Evolutionary conservation across 306 rosid species (phyloP).

Genomic region (Malus sieversii): DNA sequence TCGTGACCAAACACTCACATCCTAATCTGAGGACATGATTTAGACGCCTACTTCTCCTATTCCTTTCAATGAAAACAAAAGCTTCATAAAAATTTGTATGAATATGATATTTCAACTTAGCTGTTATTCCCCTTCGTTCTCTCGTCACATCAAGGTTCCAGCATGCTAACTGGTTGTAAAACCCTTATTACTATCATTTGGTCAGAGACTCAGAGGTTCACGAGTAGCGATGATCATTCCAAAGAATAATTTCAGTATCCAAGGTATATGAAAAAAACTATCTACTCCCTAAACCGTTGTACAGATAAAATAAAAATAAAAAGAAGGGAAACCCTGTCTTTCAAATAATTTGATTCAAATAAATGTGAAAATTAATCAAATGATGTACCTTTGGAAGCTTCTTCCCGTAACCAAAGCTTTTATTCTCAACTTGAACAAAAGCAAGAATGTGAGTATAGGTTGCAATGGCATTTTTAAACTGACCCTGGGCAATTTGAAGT

Average conservation of each 20-base stretch:
- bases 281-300: not conserved
- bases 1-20: not conserved
- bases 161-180: not conserved
- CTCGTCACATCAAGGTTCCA: not conserved
- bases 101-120: not conserved
- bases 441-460: constrained; percentile 68
- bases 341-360: not conserved
- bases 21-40: not conserved
- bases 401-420: constrained; percentile 46
- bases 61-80: not conserved
- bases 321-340: not conserved
- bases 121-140: not conserved
- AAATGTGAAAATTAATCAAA: not conserved
- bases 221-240: not conserved
- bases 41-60: not conserved
- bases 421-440: constrained; percentile 72
- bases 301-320: not conserved
- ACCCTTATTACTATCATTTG: not conserved
- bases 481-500: constrained; percentile 67
- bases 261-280: not conserved
- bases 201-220: not conserved
- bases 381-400: constrained; percentile 49
- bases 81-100: not conserved
- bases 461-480: constrained; percentile 54
- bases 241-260: not conserved